Conservation (phyloP, 2,329 filamentous ascomycete genomes). For the Cladosporium colombiae region DNA sequence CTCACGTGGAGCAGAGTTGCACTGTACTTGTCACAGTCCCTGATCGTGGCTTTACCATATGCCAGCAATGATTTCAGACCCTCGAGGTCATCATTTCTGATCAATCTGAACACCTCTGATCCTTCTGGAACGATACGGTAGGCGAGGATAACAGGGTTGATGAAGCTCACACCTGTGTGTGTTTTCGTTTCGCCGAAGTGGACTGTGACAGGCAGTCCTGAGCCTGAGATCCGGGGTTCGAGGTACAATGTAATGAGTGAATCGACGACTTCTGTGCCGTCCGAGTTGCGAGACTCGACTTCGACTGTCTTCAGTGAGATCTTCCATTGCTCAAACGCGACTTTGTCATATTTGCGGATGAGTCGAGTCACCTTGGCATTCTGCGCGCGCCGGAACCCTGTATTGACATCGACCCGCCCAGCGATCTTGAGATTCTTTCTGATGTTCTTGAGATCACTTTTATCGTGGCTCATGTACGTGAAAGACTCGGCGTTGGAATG, state of each 20-base stretch:
- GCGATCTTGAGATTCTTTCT: not conserved
- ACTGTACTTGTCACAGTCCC: not conserved
- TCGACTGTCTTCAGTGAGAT: not conserved
- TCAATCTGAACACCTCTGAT: not conserved
- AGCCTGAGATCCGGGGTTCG: no score
- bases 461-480: no score
- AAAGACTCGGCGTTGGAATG: no score
- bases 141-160: not conserved
- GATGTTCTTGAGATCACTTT: not conserved
- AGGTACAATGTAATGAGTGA: not conserved
- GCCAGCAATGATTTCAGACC: not conserved
- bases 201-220: not conserved
- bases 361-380: not conserved
- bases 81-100: not conserved
- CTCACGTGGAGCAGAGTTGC: not conserved
- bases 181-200: not conserved
- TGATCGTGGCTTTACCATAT: not conserved
- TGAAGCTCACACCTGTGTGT: not conserved
- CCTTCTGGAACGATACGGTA: not conserved
- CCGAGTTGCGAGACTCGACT: not conserved
- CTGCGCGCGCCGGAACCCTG: not conserved
- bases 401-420: not conserved
- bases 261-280: not conserved
- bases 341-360: not conserved
- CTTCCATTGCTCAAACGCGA: not conserved